Percentiles rank a stretch among this genome's conserved stretches.
Conservation (phyloP, 345 rosid species). For the Acer saccharum region DNA sequence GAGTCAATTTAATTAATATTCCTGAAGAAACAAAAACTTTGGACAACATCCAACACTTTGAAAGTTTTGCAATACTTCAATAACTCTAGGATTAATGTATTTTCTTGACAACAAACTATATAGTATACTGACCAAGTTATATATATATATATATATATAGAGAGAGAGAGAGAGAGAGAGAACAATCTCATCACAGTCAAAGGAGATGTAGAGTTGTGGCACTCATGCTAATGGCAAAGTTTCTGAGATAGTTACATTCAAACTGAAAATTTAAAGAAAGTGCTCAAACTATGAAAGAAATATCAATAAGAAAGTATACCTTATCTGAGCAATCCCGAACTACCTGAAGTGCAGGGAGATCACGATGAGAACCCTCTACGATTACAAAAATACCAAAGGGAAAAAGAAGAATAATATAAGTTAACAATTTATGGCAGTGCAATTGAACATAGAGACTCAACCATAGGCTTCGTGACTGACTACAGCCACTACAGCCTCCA, state of each 20-base stretch:
- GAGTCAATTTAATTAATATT: background rate
- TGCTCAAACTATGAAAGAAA: background rate
- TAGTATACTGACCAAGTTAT: background rate
- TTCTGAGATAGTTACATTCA: background rate
- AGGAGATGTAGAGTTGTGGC: background rate
- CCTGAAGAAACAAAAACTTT: background rate
- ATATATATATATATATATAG: background rate
- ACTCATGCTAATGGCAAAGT: background rate
- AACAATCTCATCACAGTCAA: background rate
- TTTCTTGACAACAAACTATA: background rate
- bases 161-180: background rate
- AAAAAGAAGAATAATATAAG: conserved; percentile 4
- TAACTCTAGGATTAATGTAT: no score
- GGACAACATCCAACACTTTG: background rate
- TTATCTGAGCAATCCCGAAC: conserved; percentile 71
- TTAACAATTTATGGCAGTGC: background rate
- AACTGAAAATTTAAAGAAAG: conserved; percentile 3
- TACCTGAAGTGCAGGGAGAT: conserved; percentile 74
- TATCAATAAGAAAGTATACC: conserved; percentile 38
- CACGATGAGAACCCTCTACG: conserved; percentile 91
- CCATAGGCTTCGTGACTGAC: background rate
- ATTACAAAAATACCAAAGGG: conserved; percentile 17
- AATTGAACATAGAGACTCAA: background rate
- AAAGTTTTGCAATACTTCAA: background rate
- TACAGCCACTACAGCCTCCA: background rate